Conservation (phyloP, 129 eudicot genomes). For the Flaveria robusta region DNA sequence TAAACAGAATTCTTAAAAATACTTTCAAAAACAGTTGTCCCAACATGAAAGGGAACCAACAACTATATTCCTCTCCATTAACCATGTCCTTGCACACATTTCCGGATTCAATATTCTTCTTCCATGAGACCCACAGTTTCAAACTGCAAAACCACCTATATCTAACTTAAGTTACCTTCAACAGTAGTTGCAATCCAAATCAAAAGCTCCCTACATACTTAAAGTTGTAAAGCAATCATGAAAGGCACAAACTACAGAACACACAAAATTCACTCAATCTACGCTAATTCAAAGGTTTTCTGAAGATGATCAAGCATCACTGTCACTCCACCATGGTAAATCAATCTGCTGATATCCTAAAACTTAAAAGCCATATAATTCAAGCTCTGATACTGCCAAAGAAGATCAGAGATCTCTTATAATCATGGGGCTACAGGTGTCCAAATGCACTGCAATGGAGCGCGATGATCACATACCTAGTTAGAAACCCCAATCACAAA, state of each 20-base stretch:
- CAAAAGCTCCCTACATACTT: no score
- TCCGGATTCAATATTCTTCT: slow-evolving; percentile 48
- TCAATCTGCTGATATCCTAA: neutral
- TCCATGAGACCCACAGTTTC: slow-evolving; percentile 37
- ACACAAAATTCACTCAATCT: neutral
- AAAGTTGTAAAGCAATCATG: no score
- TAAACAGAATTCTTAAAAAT: slow-evolving; percentile 37
- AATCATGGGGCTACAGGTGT: no score
- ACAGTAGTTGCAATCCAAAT: slow-evolving; percentile 8
- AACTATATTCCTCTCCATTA: slow-evolving; percentile 64
- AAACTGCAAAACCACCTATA: slow-evolving; percentile 25
- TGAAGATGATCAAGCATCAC: neutral
- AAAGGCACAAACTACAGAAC: no score
- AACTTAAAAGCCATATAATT: neutral
- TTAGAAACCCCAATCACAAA: slow-evolving; percentile 26
- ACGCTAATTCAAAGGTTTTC: slow-evolving; percentile 18
- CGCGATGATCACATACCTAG: neutral
- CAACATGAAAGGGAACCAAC: slow-evolving; percentile 57
- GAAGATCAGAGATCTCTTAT: no score
- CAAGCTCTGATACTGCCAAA: slow-evolving; percentile 32
- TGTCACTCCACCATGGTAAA: neutral
- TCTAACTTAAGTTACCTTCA: slow-evolving; percentile 27
- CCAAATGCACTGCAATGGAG: no score
- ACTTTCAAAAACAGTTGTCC: slow-evolving; percentile 45
- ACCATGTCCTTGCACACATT: slow-evolving; percentile 81